Evolutionary conservation across 208 protist species (phyloP).

Genomic region (Crithidia bombi): DNA sequence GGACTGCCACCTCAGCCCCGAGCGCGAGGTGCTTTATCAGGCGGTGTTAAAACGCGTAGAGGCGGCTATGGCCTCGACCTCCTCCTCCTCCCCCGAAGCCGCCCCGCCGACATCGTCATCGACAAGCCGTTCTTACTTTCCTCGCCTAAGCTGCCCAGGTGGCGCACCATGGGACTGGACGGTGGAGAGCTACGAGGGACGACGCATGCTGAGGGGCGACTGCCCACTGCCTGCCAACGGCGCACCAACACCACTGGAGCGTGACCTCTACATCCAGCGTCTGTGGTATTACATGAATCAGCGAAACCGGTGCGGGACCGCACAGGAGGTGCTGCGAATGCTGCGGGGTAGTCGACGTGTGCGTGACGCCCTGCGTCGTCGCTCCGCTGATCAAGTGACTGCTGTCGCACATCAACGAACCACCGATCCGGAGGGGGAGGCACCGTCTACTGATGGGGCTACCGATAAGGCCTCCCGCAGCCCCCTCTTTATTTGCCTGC

Average conservation of each 20-base stretch:
- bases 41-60: constrained; percentile 33
- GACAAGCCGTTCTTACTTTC: constrained; percentile 46
- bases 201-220: constrained; percentile 41
- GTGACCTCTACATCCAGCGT: constrained; percentile 71
- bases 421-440: constrained; percentile 11
- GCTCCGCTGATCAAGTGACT: not conserved
- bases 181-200: constrained; percentile 36
- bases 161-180: constrained; percentile 88
- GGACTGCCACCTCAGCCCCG: not conserved
- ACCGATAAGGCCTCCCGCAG: not conserved
- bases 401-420: not conserved
- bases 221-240: constrained; percentile 79
- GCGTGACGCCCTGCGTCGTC: constrained; percentile 34
- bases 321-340: constrained; percentile 55
- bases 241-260: constrained; percentile 81
- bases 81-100: not conserved
- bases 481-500: constrained; percentile 51
- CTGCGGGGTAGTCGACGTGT: constrained; percentile 50
- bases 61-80: not conserved
- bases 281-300: constrained; percentile 80
- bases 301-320: constrained; percentile 61
- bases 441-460: not conserved
- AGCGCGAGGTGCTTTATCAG: not conserved
- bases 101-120: not conserved
- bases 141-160: constrained; percentile 70